These are phyloP conservation scores for Aspergillus avenaceus DNA, from an alignment of 495 filamentous ascomycete genomes.

Conservation along the genomic window DNA sequence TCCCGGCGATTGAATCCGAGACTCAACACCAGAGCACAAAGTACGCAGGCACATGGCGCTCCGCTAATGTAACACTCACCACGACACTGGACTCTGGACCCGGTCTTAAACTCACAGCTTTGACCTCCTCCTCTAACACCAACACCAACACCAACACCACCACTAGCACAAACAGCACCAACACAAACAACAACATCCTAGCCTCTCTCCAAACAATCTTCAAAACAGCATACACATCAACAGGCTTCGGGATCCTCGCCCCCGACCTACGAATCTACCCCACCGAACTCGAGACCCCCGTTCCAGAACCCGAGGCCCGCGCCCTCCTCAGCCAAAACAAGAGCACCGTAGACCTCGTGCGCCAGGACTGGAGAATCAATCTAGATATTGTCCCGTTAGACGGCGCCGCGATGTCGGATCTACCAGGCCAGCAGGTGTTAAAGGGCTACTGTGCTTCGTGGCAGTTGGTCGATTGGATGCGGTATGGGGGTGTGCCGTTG, in stretches of 20 bases:
- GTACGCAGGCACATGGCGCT: slow-evolving; percentile 5
- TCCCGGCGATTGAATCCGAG: slow-evolving; percentile 9
- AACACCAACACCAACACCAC: too few species aligned
- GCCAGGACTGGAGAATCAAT: slow-evolving; percentile 12
- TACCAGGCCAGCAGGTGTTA: slow-evolving; percentile 7
- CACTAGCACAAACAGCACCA: not conserved
- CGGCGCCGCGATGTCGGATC: slow-evolving; percentile 10
- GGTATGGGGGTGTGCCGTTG: slow-evolving; percentile 8
- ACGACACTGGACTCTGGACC: slow-evolving; percentile 3
- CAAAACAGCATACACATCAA: not conserved
- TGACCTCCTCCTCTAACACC: too few species aligned
- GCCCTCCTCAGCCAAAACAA: too few species aligned
- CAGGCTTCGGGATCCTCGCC: slow-evolving; percentile 9
- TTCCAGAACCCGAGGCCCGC: not conserved
- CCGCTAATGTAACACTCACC: not conserved
- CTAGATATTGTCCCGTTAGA: slow-evolving; percentile 11
- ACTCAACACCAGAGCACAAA: not conserved
- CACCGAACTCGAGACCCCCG: slow-evolving; percentile 4
- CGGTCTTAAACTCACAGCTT: slow-evolving; percentile 10
- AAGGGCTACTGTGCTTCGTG: slow-evolving; percentile 9
- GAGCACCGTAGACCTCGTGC: not conserved
- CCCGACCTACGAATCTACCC: slow-evolving; percentile 9
- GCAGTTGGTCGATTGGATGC: slow-evolving; percentile 13
- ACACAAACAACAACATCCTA: slow-evolving; percentile 4
- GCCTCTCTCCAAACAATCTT: slow-evolving; percentile 7